Evolutionary conservation across 192 early-diverging fungal genomes (phyloP).

Genomic region (Spinellus fusiger): DNA sequence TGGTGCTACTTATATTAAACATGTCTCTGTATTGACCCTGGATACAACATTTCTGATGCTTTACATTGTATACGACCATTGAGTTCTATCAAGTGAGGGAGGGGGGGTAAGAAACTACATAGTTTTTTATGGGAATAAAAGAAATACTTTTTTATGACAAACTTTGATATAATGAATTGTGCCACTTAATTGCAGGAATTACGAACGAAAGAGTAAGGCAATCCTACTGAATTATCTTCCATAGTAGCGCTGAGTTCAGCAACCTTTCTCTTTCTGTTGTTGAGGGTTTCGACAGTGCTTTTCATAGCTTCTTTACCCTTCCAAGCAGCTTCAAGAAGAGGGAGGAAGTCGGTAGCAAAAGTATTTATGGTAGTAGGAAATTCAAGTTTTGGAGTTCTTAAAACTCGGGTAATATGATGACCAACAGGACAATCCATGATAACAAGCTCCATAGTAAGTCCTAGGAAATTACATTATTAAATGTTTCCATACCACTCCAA

Average conservation of each 20-base stretch:
- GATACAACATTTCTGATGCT: too few species aligned
- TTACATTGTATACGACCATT: too few species aligned
- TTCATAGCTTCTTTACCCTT: background rate
- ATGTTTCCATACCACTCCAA: background rate
- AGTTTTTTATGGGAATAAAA: too few species aligned
- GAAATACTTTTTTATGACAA: too few species aligned
- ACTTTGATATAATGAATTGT: too few species aligned
- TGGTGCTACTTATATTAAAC: too few species aligned
- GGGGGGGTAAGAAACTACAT: too few species aligned
- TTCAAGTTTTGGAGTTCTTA: conserved; percentile 7
- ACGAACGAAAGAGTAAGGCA: background rate
- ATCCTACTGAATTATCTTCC: background rate
- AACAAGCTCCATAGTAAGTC: background rate
- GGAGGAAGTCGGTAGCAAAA: background rate
- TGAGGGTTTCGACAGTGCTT: background rate
- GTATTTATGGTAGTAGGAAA: background rate
- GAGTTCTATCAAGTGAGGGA: too few species aligned
- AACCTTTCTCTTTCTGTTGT: conserved; percentile 1
- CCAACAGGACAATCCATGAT: background rate
- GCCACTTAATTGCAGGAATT: too few species aligned
- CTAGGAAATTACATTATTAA: too few species aligned
- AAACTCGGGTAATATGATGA: background rate
- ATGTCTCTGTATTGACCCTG: too few species aligned
- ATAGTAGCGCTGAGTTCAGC: background rate
- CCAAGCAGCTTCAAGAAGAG: conserved; percentile 4